Percentiles rank a stretch among this genome's conserved stretches.
Evolutionary conservation across 2,329 filamentous ascomycete genomes (phyloP).

Genomic region (Chaetothyriales sp.): DNA sequence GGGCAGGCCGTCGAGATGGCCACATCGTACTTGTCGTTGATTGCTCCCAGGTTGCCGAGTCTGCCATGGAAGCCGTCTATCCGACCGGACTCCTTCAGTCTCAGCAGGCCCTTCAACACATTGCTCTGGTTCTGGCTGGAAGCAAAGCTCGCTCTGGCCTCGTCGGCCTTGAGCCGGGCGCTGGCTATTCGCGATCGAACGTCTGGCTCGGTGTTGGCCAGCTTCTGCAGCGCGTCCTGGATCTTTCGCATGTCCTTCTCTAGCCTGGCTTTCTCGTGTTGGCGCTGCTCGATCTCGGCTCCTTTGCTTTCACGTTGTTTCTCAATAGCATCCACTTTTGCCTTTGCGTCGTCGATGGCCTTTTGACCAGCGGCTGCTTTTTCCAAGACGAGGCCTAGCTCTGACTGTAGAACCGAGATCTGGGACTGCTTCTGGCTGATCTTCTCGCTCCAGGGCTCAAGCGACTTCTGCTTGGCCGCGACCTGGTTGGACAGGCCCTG

Average conservation of each 20-base stretch:
- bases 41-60: slow-evolving; percentile 82
- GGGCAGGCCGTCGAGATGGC: slow-evolving; percentile 96
- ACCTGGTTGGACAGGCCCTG: slow-evolving; percentile 90
- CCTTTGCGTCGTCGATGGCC: slow-evolving; percentile 66
- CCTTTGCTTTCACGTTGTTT: slow-evolving; percentile 56
- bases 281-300: slow-evolving; percentile 59
- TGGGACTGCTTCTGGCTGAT: slow-evolving; percentile 92
- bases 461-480: slow-evolving; percentile 73
- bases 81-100: slow-evolving; percentile 85
- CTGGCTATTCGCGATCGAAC: slow-evolving; percentile 73
- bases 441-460: slow-evolving; percentile 94
- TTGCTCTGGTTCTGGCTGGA: slow-evolving; percentile 86
- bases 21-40: slow-evolving; percentile 86
- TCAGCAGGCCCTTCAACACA: slow-evolving; percentile 80
- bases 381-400: slow-evolving; percentile 79
- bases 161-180: slow-evolving; percentile 85
- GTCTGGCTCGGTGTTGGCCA: slow-evolving; percentile 63
- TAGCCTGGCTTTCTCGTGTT: slow-evolving; percentile 54
- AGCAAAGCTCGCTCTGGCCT: slow-evolving; percentile 77
- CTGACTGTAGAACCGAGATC: slow-evolving; percentile 86
- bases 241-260: slow-evolving; percentile 61
- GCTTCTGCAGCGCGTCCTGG: slow-evolving; percentile 55
- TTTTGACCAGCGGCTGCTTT: slow-evolving; percentile 76
- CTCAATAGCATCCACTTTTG: slow-evolving; percentile 60
- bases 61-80: slow-evolving; percentile 95